These are phyloP conservation scores for Blumeriella jaapii DNA, from an alignment of 2,329 filamentous ascomycete species.

Conservation along the genomic window DNA sequence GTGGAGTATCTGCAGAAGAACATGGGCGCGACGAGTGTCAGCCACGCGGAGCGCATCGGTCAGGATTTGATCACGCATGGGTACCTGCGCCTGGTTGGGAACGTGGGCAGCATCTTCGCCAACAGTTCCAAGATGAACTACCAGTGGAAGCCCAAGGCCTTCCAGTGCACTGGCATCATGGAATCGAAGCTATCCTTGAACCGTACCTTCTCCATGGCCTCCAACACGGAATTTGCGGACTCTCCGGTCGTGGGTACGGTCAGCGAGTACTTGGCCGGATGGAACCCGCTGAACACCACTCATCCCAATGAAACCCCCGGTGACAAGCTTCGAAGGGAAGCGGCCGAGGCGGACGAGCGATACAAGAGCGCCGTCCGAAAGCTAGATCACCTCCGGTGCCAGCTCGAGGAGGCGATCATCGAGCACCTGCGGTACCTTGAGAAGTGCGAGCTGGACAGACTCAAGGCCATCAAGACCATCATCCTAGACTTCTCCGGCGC, in stretches of 20 bases:
- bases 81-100: slow-evolving; percentile 82
- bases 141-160: slow-evolving; percentile 89
- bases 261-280: slow-evolving; percentile 79
- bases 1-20: slow-evolving; percentile 89
- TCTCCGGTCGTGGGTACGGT: slow-evolving; percentile 75
- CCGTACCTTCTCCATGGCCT: slow-evolving; percentile 63
- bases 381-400: slow-evolving; percentile 83
- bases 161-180: slow-evolving; percentile 74
- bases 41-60: slow-evolving; percentile 86
- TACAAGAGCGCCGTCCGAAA: slow-evolving; percentile 82
- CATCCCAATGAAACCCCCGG: slow-evolving; percentile 88
- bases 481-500: slow-evolving; percentile 95
- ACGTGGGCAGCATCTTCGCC: slow-evolving; percentile 88
- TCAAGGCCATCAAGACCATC: slow-evolving; percentile 97
- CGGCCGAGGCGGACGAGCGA: slow-evolving; percentile 79
- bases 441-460: slow-evolving; percentile 86
- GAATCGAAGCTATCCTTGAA: slow-evolving; percentile 70
- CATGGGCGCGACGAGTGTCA: slow-evolving; percentile 72
- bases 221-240: slow-evolving; percentile 48
- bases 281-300: slow-evolving; percentile 84
- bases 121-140: slow-evolving; percentile 98
- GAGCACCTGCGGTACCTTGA: slow-evolving; percentile 92
- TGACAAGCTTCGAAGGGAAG: slow-evolving; percentile 79
- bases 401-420: slow-evolving; percentile 90
- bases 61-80: slow-evolving; percentile 83